Base-by-base conservation (phyloP, 2,329 filamentous ascomycete species). In the Xylariaceae sp. region DNA sequence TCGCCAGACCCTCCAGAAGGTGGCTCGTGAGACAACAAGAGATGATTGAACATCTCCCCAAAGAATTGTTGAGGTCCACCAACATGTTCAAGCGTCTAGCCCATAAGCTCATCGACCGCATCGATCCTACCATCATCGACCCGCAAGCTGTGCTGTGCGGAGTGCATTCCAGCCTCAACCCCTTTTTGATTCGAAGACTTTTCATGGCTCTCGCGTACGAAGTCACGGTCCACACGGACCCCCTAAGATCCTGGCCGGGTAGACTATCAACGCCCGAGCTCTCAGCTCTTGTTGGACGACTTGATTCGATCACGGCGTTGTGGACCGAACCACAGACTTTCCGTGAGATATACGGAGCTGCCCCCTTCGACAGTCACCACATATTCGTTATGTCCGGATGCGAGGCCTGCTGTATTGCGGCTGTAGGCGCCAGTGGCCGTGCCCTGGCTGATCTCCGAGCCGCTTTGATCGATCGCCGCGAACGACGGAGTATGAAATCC, bases 391-490 rank as follows among this genome's bases (percentile, higher is more conserved):
- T 62, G 35, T 73, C 68, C 5, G 70, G 73, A 11, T 85, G 82
- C 62, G 78, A 82, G 65, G 82, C 80, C 1, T 85, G 82, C 61
- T 77, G 82, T 34, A 68, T 85, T 10, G 74, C 79, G 1, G 72
- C 73, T 2, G 66, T 85, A 0, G 81, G 81, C 1, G 77, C 77
- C 0, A 73, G 74, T 37, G 68, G 66, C 3, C 67, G 73, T 13
- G 64, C 76, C 1, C 68, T 85, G 2, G 67, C 72, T 4, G 80
- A 82, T 64, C 65, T 85, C 37, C 69, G 77, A 34, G 76, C 78
- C 2, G 70, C 73, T 47, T 65, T 83, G 56, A 34, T 76, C 8
- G 74, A 76, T 37, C 74, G 81, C 39, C 63, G 64, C 18, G 68
- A 68, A 56, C 61, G 67, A 13, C 66, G 64, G 2, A 2, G 17